These are phyloP conservation scores for Tephrocybe sp. DNA, from an alignment of 768 basidiomycete genomes.

Conservation along the genomic window DNA sequence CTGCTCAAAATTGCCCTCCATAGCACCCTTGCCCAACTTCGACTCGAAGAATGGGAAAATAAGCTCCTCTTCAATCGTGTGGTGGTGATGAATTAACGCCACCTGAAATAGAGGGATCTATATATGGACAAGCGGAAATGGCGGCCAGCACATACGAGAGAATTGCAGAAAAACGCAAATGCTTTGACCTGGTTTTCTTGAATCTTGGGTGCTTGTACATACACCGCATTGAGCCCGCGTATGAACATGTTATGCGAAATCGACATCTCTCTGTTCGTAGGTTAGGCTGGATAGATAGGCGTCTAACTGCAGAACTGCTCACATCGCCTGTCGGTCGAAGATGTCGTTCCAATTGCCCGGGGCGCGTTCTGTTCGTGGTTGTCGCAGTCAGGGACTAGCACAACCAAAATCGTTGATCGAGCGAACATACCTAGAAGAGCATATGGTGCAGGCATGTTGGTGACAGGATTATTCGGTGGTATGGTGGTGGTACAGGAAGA, in stretches of 20 bases:
- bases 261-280: constrained; percentile 24
- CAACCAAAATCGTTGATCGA: neutral
- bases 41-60: too few species aligned
- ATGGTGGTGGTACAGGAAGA: too few species aligned
- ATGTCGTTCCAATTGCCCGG: constrained; percentile 24
- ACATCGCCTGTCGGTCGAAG: constrained; percentile 29
- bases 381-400: neutral
- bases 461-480: too few species aligned
- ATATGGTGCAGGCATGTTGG: too few species aligned
- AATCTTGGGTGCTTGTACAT: constrained; percentile 22
- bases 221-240: constrained; percentile 25
- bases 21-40: too few species aligned
- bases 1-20: too few species aligned
- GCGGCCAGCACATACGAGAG: constrained; percentile 16
- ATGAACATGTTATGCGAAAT: constrained; percentile 28
- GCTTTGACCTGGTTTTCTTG: constrained; percentile 21
- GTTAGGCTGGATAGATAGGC: neutral
- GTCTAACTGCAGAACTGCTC: neutral
- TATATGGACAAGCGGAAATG: too few species aligned
- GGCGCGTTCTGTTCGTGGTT: constrained; percentile 9
- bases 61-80: too few species aligned
- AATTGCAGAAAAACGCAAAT: constrained; percentile 24
- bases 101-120: too few species aligned
- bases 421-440: neutral
- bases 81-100: too few species aligned